Conservation (phyloP, 2,329 filamentous ascomycete genomes). For the Juglanconis sp. region DNA sequence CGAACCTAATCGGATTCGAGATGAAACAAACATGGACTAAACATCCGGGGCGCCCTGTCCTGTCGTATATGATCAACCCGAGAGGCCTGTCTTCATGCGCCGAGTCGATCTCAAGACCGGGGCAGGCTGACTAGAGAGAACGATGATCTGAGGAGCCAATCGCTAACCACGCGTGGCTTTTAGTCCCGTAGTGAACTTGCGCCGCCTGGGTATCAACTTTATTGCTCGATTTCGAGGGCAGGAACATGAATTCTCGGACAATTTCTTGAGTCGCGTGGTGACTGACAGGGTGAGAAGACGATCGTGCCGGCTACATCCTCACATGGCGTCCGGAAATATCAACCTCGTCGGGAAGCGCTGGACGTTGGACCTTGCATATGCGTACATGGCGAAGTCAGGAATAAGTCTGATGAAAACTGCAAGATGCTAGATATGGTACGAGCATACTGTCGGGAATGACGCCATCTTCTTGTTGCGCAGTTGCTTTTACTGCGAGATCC, state of each 20-base stretch:
- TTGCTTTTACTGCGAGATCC: neutral
- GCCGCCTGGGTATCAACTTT: neutral
- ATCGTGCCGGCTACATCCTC: neutral
- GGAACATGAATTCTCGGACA: neutral
- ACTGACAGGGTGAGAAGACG: too few relatives aligned
- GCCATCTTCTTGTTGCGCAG: neutral
- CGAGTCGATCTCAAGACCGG: slow-evolving; percentile 6
- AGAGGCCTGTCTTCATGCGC: slow-evolving; percentile 3
- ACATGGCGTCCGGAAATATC: neutral
- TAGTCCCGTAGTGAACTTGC: neutral
- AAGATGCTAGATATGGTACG: slow-evolving; percentile 8
- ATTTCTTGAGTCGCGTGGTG: neutral
- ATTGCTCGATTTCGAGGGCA: neutral
- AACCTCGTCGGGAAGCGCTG: neutral
- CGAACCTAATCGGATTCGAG: slow-evolving; percentile 7
- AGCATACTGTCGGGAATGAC: neutral
- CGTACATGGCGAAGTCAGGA: too few relatives aligned
- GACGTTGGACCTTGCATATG: neutral
- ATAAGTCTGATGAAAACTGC: neutral
- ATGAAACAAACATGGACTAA: slow-evolving; percentile 5
- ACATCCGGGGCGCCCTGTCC: slow-evolving; percentile 1
- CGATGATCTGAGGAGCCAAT: slow-evolving; percentile 11
- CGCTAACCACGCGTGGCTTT: slow-evolving; percentile 3
- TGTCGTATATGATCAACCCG: slow-evolving; percentile 6
- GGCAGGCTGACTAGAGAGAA: neutral